Conservation (phyloP, 2,329 filamentous ascomycete genomes). For the Rhexocercosporidium sp. region DNA sequence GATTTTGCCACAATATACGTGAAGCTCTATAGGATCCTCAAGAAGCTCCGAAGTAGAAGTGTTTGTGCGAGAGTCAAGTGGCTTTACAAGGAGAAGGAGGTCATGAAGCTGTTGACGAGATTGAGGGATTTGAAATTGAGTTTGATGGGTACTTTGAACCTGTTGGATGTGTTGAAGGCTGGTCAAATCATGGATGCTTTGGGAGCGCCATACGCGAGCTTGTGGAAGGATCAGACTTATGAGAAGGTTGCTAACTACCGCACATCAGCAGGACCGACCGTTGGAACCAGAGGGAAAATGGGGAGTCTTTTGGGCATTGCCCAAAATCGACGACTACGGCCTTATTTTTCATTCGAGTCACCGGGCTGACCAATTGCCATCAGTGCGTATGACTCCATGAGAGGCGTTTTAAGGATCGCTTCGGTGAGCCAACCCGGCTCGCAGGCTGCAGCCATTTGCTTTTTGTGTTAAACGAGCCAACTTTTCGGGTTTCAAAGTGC, state of each 20-base stretch:
- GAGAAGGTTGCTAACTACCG: constrained; percentile 15
- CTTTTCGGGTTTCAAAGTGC: no score
- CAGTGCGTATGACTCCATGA: no score
- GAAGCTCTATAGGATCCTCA: constrained; percentile 28
- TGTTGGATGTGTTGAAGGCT: constrained; percentile 24
- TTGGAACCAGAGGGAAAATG: no score
- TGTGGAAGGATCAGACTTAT: constrained; percentile 16
- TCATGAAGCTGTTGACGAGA: constrained; percentile 28
- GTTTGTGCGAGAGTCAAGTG: constrained; percentile 27
- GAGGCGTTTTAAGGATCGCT: no score
- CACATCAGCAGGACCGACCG: no score
- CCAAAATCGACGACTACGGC: no score
- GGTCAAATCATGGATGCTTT: constrained; percentile 29
- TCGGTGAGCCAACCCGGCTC: no score
- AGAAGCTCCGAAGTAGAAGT: constrained; percentile 22
- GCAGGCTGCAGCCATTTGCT: no score
- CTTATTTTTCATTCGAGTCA: no score
- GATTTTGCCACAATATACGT: constrained; percentile 30
- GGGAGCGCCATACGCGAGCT: constrained; percentile 21
- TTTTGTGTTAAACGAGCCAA: no score
- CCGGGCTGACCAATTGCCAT: no score
- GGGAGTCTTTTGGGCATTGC: no score
- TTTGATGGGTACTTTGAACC: constrained; percentile 26
- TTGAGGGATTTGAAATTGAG: constrained; percentile 31
- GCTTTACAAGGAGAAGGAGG: constrained; percentile 33